Conservation (phyloP, 495 filamentous ascomycete species). For the Apodospora peruviana region DNA sequence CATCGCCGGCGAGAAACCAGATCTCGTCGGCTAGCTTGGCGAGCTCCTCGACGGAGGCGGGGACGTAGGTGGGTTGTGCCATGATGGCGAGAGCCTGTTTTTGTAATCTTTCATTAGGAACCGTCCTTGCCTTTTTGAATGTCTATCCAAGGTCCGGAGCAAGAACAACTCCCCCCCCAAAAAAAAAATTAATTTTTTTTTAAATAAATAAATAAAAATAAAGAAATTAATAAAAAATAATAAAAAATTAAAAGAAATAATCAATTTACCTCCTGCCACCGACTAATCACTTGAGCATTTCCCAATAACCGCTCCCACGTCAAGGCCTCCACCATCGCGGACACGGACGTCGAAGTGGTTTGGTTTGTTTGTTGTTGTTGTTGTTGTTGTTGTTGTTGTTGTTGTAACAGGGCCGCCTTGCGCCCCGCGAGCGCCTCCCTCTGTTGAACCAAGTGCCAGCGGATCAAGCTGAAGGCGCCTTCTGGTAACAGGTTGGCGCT, state of each 20-base stretch:
- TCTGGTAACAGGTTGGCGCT: constrained; percentile 75
- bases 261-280: constrained; percentile 72
- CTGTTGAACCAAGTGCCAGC: constrained; percentile 72
- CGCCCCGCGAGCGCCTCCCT: constrained; percentile 35
- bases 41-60: constrained; percentile 72
- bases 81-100: constrained; percentile 78
- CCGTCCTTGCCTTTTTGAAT: too few relatives aligned
- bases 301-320: constrained; percentile 66
- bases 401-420: constrained; percentile 19
- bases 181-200: too few relatives aligned
- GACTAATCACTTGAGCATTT: constrained; percentile 61
- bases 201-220: too few relatives aligned
- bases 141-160: too few relatives aligned
- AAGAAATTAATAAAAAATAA: neutral
- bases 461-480: constrained; percentile 74
- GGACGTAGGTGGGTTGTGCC: constrained; percentile 71
- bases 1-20: constrained; percentile 75
- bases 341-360: constrained; percentile 13
- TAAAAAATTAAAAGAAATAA: constrained; percentile 15
- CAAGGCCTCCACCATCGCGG: constrained; percentile 55
- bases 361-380: constrained; percentile 41
- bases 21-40: constrained; percentile 82
- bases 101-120: neutral
- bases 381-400: constrained; percentile 6
- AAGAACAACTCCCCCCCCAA: too few relatives aligned